These are phyloP conservation scores for Pseudonitzschia multistriata DNA, from an alignment of 108 stramenopile genomes.

Conservation along the genomic window DNA sequence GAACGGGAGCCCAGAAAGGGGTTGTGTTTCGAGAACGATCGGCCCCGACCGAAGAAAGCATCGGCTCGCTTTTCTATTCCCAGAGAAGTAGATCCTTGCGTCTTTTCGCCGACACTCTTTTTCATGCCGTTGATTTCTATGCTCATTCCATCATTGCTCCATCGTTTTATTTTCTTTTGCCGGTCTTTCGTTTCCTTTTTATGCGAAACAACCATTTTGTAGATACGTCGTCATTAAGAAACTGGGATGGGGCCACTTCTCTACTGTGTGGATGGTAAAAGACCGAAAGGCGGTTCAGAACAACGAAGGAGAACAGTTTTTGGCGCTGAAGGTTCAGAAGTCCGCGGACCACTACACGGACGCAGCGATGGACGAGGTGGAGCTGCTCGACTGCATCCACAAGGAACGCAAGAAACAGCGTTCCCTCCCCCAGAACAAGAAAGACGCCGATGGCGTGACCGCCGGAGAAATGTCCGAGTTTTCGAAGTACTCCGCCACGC, in stretches of 20 bases:
- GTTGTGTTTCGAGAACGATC: no score
- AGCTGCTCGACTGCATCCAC: conserved; percentile 85
- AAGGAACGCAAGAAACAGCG: conserved; percentile 66
- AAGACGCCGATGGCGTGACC: conserved; percentile 53
- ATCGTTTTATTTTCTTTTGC: no score
- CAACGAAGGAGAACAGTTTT: conserved; percentile 48
- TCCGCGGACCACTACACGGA: conserved; percentile 96
- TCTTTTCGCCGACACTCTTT: no score
- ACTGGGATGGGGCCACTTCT: conserved; percentile 99
- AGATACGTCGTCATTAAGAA: conserved; percentile 96
- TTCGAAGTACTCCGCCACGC: conserved; percentile 78
- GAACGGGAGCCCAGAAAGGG: no score
- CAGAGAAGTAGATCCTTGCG: no score
- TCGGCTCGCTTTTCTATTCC: no score
- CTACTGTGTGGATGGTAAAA: conserved; percentile 96
- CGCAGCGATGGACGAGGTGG: conserved; percentile 97
- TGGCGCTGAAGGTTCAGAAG: conserved; percentile 97
- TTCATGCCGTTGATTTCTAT: no score
- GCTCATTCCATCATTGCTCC: no score
- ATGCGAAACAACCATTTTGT: not conserved
- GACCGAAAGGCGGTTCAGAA: conserved; percentile 54
- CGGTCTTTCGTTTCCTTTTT: no score
- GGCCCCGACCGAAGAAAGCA: no score
- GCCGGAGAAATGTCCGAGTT: conserved; percentile 58
- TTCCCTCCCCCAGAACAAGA: conserved; percentile 10